phyloP scores from a whole-genome alignment of 495 filamentous ascomycete genomes.

The Neurospora tetraspora region DNA sequence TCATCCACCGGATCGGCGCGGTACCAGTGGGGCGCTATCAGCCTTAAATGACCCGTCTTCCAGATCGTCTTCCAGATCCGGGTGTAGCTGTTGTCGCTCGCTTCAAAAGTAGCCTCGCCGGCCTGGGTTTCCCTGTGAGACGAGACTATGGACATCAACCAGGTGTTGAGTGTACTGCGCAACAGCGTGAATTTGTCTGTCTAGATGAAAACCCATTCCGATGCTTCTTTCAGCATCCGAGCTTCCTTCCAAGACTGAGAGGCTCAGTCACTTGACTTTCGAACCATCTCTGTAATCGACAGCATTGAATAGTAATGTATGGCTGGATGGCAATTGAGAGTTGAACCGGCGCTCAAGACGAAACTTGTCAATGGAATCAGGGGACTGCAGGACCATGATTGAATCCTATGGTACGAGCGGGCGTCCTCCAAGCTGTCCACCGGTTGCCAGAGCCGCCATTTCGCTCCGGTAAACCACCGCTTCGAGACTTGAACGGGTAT shows the following conservation, averaged over 20 bases:
- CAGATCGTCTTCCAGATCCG: not conserved
- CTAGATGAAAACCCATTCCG: not conserved
- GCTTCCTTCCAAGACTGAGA: not conserved
- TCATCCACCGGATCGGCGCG: not conserved
- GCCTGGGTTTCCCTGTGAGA: not conserved
- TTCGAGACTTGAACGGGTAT: not conserved
- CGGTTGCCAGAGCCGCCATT: not conserved
- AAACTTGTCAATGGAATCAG: not conserved
- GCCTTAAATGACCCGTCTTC: not conserved
- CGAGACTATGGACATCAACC: not conserved
- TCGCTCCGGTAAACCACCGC: not conserved
- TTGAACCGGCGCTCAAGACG: not conserved
- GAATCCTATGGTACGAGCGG: not conserved
- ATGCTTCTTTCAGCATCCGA: not conserved
- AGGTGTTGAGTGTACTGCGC: not conserved
- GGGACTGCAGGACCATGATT: not conserved
- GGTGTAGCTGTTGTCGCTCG: not conserved
- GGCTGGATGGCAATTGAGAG: not conserved
- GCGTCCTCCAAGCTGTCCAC: not conserved
- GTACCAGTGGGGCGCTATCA: not conserved
- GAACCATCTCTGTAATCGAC: not conserved
- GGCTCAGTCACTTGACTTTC: not conserved
- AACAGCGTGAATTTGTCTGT: not conserved
- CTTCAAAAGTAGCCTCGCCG: not conserved
- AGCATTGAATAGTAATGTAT: not conserved